A percentile compares a stretch with the other conserved stretches of the same genome.
phyloP scores from a whole-genome alignment of 306 rosid species.

The Purshia tridentata region DNA sequence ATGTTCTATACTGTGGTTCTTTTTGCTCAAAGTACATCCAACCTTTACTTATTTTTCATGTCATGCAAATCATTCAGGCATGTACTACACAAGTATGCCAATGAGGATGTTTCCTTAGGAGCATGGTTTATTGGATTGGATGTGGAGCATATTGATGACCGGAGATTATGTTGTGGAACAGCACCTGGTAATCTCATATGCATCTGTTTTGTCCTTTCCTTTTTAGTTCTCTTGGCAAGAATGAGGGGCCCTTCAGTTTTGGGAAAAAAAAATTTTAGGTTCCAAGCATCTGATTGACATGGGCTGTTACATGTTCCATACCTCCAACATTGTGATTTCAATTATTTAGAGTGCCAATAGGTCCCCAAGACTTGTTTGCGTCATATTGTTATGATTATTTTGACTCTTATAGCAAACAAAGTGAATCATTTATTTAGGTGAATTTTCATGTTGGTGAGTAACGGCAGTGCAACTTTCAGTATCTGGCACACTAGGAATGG shows the following conservation, averaged over 20 bases:
- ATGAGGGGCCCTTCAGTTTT: not conserved
- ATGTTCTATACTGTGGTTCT: not conserved
- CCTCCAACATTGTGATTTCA: not conserved
- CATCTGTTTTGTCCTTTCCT: not conserved
- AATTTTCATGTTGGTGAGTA: not conserved
- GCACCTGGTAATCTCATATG: constrained; percentile 47
- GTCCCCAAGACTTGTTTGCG: not conserved
- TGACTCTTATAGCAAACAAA: not conserved
- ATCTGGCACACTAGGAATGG: not conserved
- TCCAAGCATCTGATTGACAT: not conserved
- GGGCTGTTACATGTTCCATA: not conserved
- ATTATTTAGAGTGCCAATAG: not conserved
- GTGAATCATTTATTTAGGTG: not conserved
- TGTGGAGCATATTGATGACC: constrained; percentile 56
- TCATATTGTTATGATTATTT: not conserved
- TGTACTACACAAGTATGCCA: constrained; percentile 52
- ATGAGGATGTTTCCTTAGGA: constrained; percentile 60
- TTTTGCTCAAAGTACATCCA: not conserved
- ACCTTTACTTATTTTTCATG: constrained; percentile 3
- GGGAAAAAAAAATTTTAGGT: not conserved
- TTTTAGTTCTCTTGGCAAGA: not conserved
- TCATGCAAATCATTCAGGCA: constrained; percentile 38
- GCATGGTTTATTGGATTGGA: constrained; percentile 64
- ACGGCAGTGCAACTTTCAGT: not conserved
- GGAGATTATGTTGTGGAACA: constrained; percentile 65